phyloP scores from a whole-genome alignment of 2,329 filamentous ascomycete species.

The Nothophaeocryptopus gaeumannii region DNA sequence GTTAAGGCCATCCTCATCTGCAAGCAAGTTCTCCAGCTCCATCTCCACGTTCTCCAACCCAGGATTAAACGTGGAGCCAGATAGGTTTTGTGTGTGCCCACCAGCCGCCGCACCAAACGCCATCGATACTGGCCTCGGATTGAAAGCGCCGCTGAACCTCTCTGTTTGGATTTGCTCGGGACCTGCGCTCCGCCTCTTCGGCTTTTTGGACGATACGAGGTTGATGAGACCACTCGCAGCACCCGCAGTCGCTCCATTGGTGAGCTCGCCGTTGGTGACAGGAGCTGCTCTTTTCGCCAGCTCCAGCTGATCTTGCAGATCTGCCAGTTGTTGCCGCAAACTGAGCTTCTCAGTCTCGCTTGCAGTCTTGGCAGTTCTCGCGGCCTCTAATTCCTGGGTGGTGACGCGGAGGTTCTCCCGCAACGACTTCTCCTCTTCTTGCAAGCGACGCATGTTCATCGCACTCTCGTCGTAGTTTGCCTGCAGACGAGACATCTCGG shows the following conservation, averaged over 20 bases:
- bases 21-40: conserved; percentile 88
- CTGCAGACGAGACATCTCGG: conserved; percentile 91
- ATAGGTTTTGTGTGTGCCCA: conserved; percentile 66
- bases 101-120: conserved; percentile 66
- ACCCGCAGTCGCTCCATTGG: conserved; percentile 55
- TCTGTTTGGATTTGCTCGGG: conserved; percentile 81
- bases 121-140: conserved; percentile 94
- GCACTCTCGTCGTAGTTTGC: conserved; percentile 85
- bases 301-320: conserved; percentile 90
- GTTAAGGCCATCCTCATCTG: conserved; percentile 92
- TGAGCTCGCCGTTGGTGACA: conserved; percentile 60
- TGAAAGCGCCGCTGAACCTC: conserved; percentile 88
- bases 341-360: conserved; percentile 82
- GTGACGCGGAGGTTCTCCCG: conserved; percentile 77
- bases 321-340: conserved; percentile 81
- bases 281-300: conserved; percentile 75
- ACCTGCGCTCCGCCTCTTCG: conserved; percentile 88
- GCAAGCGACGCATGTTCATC: conserved; percentile 85
- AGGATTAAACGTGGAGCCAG: conserved; percentile 73
- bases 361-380: conserved; percentile 69
- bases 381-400: conserved; percentile 75
- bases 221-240: conserved; percentile 83
- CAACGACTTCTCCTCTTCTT: conserved; percentile 86
- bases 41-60: conserved; percentile 87
- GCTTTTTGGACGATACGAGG: conserved; percentile 93